A percentile compares a stretch with the other conserved stretches of the same genome.
Conservation (phyloP, 768 basidiomycete genomes). For the Erythrobasidium yunnanense region DNA sequence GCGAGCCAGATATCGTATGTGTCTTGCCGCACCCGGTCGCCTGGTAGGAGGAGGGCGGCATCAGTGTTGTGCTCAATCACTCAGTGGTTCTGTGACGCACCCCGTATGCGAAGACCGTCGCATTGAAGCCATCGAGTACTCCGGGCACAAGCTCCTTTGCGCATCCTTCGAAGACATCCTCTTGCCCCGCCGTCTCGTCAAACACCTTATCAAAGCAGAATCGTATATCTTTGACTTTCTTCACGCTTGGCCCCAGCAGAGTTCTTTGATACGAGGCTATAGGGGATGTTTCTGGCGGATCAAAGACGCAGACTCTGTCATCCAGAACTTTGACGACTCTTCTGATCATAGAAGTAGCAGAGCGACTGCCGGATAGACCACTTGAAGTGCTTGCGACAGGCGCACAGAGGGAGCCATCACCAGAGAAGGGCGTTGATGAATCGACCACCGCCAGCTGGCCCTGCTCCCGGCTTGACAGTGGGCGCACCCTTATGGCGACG, state of each 20-base stretch:
- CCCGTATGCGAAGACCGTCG: slow-evolving; percentile 96
- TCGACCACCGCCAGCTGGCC: slow-evolving; percentile 12
- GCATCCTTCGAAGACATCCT: slow-evolving; percentile 76
- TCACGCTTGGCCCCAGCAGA: slow-evolving; percentile 65
- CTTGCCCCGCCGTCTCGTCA: slow-evolving; percentile 64
- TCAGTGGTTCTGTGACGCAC: slow-evolving; percentile 48
- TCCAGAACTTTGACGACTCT: slow-evolving; percentile 23
- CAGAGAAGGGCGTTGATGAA: slow-evolving; percentile 26
- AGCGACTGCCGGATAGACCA: background rate
- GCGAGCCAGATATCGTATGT: slow-evolving; percentile 91
- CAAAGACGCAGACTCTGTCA: slow-evolving; percentile 48
- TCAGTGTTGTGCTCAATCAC: background rate
- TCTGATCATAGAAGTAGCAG: background rate
- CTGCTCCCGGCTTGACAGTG: slow-evolving; percentile 33
- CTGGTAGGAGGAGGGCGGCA: slow-evolving; percentile 45
- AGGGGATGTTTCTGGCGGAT: slow-evolving; percentile 80
- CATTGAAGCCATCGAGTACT: slow-evolving; percentile 85
- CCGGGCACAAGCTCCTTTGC: slow-evolving; percentile 73
- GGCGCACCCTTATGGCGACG: slow-evolving; percentile 34
- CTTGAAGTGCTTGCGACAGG: no score
- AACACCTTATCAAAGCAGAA: slow-evolving; percentile 97
- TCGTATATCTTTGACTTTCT: slow-evolving; percentile 88
- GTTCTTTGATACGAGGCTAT: slow-evolving; percentile 72
- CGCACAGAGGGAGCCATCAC: slow-evolving; percentile 4
- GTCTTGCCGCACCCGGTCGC: slow-evolving; percentile 99